Conservation (phyloP, 106 monocot genomes). For the Apostasia ramifera region DNA sequence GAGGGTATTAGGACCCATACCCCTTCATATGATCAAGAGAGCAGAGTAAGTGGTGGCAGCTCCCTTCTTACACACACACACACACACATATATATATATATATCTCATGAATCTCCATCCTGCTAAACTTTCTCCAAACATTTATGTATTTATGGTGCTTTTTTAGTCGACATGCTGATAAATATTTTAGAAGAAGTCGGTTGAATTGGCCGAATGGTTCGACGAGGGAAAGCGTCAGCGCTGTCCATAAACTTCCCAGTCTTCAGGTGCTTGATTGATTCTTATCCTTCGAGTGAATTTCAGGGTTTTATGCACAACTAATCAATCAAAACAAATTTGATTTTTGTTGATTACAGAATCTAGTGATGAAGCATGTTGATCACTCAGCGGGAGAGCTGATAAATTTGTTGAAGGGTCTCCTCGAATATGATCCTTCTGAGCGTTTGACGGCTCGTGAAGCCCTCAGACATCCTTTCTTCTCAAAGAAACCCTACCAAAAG, state of each 20-base stretch:
- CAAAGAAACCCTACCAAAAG: background rate
- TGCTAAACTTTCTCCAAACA: background rate
- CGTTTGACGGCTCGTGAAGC: conserved; percentile 46
- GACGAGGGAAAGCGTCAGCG: conserved; percentile 56
- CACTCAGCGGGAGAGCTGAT: conserved; percentile 57
- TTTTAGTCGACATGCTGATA: conserved; percentile 49
- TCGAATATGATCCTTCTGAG: conserved; percentile 39
- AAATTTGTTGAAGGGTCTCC: conserved; percentile 42
- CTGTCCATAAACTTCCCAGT: conserved; percentile 50
- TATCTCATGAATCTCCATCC: background rate
- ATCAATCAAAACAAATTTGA: too few species aligned
- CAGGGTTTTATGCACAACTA: too few species aligned
- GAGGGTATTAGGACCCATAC: conserved; percentile 69
- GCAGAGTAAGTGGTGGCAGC: conserved; percentile 48
- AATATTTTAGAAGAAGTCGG: conserved; percentile 53
- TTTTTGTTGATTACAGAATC: conserved; percentile 24
- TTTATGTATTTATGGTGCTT: background rate
- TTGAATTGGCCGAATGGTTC: conserved; percentile 72
- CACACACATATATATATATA: background rate
- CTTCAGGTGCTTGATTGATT: conserved; percentile 34
- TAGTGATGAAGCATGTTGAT: conserved; percentile 52
- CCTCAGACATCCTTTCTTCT: conserved; percentile 54
- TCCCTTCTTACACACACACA: too few species aligned
- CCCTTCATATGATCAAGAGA: conserved; percentile 59
- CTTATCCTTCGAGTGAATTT: background rate